Conservation (phyloP, 345 rosid species). For the Gossypium anomalum region DNA sequence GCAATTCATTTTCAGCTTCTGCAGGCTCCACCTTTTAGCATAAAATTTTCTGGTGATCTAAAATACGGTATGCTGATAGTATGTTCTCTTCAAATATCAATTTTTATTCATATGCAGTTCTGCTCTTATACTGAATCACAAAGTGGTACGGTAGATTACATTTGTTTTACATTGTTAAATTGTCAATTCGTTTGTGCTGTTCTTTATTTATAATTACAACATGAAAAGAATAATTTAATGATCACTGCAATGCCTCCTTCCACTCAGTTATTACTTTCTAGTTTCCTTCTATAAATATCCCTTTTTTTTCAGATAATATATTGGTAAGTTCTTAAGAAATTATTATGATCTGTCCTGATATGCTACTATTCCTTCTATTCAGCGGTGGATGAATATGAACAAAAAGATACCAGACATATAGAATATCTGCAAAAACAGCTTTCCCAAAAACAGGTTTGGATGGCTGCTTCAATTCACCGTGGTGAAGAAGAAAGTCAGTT, state of each 20-base stretch:
- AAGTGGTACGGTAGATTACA: slow-evolving; percentile 2
- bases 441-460: slow-evolving; percentile 62
- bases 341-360: neutral
- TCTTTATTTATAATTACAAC: neutral
- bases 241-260: neutral
- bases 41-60: slow-evolving; percentile 80
- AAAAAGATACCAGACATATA: slow-evolving; percentile 29
- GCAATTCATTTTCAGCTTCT: slow-evolving; percentile 79
- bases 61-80: slow-evolving; percentile 57
- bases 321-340: neutral
- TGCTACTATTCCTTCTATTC: slow-evolving; percentile 8
- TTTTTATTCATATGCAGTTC: neutral
- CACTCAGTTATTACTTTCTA: neutral
- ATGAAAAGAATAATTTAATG: neutral
- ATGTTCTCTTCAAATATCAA: neutral
- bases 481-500: slow-evolving; percentile 83
- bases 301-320: neutral
- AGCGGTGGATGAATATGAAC: slow-evolving; percentile 45
- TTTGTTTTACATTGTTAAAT: neutral
- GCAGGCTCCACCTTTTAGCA: slow-evolving; percentile 63
- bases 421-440: slow-evolving; percentile 55
- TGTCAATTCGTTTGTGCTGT: neutral
- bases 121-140: slow-evolving; percentile 10
- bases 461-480: slow-evolving; percentile 84
- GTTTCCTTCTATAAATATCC: neutral